Evolutionary conservation across 805 yeast species (phyloP).

Genomic region (Starmerella ratchasimensis): DNA sequence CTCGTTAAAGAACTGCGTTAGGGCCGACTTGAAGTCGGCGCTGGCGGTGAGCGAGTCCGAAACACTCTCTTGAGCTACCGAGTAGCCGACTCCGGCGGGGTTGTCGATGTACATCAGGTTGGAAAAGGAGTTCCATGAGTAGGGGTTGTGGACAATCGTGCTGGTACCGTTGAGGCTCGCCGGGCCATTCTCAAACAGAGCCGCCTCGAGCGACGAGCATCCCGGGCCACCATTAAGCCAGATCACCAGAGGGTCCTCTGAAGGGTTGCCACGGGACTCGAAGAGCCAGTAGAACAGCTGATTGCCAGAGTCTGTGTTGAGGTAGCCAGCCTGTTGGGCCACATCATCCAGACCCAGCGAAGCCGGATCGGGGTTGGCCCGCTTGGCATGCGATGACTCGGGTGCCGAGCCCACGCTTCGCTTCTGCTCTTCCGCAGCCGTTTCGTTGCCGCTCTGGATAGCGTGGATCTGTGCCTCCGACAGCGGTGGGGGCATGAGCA

Average conservation of each 20-base stretch:
- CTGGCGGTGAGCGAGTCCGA: constrained; percentile 70
- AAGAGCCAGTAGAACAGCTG: constrained; percentile 89
- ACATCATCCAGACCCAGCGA: constrained; percentile 34
- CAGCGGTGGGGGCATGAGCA: too few species aligned
- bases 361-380: too few species aligned
- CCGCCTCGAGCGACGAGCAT: constrained; percentile 78
- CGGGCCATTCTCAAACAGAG: constrained; percentile 87
- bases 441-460: too few species aligned
- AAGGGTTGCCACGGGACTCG: constrained; percentile 80
- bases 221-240: constrained; percentile 98
- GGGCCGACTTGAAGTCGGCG: constrained; percentile 69
- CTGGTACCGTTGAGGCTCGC: constrained; percentile 46
- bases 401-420: too few species aligned
- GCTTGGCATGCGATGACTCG: too few species aligned
- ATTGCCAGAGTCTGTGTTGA: constrained; percentile 42
- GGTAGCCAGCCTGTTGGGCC: constrained; percentile 59
- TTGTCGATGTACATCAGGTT: constrained; percentile 83
- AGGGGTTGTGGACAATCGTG: constrained; percentile 65
- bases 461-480: too few species aligned
- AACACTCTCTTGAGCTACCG: constrained; percentile 48
- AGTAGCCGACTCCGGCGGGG: constrained; percentile 86
- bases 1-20: constrained; percentile 68
- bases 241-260: constrained; percentile 69
- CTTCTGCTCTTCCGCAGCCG: too few species aligned
- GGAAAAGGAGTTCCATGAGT: constrained; percentile 86